These are phyloP conservation scores for Tephrocybe sp. DNA, from an alignment of 768 basidiomycete genomes.

Conservation along the genomic window DNA sequence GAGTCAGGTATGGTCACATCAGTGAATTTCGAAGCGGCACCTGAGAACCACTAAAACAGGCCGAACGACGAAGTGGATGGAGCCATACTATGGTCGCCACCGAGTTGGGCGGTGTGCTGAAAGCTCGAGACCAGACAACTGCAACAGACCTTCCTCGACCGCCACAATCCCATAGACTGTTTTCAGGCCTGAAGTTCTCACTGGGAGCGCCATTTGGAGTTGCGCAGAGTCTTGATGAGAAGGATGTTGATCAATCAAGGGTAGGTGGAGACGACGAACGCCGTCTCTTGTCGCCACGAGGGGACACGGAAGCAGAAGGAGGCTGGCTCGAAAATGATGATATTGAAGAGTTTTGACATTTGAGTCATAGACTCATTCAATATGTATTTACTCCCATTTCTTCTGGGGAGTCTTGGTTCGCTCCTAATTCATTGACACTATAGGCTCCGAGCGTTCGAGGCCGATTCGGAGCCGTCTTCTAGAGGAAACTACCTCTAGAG, in stretches of 20 bases:
- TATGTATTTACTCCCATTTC: no score
- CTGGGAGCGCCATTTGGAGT: slow-evolving; percentile 30
- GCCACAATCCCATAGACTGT: slow-evolving; percentile 40
- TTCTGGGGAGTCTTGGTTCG: no score
- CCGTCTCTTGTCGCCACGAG: slow-evolving; percentile 27
- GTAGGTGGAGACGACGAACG: slow-evolving; percentile 20
- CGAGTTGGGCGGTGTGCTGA: slow-evolving; percentile 60
- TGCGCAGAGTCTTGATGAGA: slow-evolving; percentile 32
- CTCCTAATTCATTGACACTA: no score
- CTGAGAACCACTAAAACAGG: neutral
- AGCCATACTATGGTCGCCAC: slow-evolving; percentile 46
- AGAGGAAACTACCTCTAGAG: no score
- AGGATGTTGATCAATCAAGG: slow-evolving; percentile 23
- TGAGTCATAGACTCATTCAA: no score
- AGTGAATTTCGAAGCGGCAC: neutral
- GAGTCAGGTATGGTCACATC: slow-evolving; percentile 3
- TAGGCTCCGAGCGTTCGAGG: no score
- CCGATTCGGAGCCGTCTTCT: no score
- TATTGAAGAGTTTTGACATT: slow-evolving; percentile 48
- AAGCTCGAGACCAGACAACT: slow-evolving; percentile 36
- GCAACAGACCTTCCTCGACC: slow-evolving; percentile 16
- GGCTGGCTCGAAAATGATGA: slow-evolving; percentile 61
- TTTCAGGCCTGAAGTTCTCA: slow-evolving; percentile 51
- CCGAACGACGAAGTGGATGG: slow-evolving; percentile 43
- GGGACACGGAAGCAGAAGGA: slow-evolving; percentile 28